These are phyloP conservation scores for Candida gorgasii DNA, from an alignment of 805 yeast genomes.

Conservation along the genomic window DNA sequence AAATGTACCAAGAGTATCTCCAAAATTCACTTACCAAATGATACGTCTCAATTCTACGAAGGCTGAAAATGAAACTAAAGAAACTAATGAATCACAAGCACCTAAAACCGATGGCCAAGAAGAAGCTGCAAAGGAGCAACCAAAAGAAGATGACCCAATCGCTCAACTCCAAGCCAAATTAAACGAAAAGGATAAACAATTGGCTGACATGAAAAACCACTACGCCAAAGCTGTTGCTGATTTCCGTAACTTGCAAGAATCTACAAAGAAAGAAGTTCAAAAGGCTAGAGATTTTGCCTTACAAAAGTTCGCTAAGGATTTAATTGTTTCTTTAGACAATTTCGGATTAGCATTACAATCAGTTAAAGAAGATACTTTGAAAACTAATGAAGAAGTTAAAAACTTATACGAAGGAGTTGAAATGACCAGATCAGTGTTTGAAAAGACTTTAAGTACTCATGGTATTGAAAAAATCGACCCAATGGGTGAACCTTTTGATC, in stretches of 20 bases:
- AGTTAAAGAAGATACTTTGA: conserved; percentile 62
- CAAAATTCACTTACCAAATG: background rate
- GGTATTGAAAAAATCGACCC: conserved; percentile 84
- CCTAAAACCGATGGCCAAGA: conserved; percentile 3
- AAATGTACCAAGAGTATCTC: background rate
- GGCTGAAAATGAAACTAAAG: background rate
- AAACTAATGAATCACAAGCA: conserved; percentile 3
- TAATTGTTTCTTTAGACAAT: conserved; percentile 87
- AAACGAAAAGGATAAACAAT: conserved; percentile 65
- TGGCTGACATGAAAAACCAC: conserved; percentile 79
- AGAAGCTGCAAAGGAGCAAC: conserved; percentile 13
- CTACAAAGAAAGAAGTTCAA: conserved; percentile 82
- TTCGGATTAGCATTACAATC: conserved; percentile 82
- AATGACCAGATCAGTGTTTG: conserved; percentile 86
- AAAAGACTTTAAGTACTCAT: conserved; percentile 76
- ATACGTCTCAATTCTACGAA: conserved; percentile 3
- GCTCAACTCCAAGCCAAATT: conserved; percentile 52
- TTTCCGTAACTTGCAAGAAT: conserved; percentile 88
- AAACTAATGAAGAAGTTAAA: conserved; percentile 61
- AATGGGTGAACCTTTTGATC: conserved; percentile 81
- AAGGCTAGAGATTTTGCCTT: conserved; percentile 88
- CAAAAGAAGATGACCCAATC: conserved; percentile 18
- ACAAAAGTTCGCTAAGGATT: conserved; percentile 88
- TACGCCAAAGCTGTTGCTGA: conserved; percentile 85
- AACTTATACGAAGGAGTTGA: conserved; percentile 84